Conservation (phyloP, 306 rosid species). For the Calophaca sinica region DNA sequence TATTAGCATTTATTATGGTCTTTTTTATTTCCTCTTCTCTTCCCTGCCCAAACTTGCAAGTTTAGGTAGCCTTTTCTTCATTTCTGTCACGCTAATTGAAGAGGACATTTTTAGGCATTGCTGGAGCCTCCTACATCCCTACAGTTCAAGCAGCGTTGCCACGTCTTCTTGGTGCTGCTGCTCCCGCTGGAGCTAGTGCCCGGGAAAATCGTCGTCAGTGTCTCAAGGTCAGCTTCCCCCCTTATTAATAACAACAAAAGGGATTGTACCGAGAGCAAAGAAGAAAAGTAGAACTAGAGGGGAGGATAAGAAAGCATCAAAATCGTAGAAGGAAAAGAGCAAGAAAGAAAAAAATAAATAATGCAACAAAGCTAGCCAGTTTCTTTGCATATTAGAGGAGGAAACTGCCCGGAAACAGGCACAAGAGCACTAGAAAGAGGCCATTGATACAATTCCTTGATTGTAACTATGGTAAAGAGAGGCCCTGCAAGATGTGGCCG, state of each 20-base stretch:
- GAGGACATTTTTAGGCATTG: constrained; percentile 71
- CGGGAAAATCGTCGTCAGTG: constrained; percentile 99
- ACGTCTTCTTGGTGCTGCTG: constrained; percentile 98
- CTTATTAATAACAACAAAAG: not conserved
- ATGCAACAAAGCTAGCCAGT: not conserved
- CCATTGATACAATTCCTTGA: constrained; percentile 8
- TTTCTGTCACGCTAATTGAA: constrained; percentile 29
- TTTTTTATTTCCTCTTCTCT: not conserved
- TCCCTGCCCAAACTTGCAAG: constrained; percentile 8
- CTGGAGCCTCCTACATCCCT: constrained; percentile 96
- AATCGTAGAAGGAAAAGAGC: constrained; percentile 23
- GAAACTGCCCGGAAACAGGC: constrained; percentile 12
- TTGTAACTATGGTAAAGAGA: not conserved
- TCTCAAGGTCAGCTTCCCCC: constrained; percentile 71
- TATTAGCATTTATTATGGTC: constrained; percentile 21
- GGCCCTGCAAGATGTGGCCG: not conserved
- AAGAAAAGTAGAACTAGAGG: constrained; percentile 27
- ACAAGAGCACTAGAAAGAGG: constrained; percentile 20
- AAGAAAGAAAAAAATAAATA: not conserved
- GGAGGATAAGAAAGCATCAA: not conserved
- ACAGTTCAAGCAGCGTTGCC: constrained; percentile 96
- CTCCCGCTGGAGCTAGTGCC: constrained; percentile 89
- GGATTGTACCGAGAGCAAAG: constrained; percentile 5
- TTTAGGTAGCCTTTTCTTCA: constrained; percentile 35
- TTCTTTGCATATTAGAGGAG: not conserved